Evolutionary conservation across 306 rosid genomes (phyloP), one percentile per base, ranked within the genome.

Genomic region (Leucaena leucocephala): DNA sequence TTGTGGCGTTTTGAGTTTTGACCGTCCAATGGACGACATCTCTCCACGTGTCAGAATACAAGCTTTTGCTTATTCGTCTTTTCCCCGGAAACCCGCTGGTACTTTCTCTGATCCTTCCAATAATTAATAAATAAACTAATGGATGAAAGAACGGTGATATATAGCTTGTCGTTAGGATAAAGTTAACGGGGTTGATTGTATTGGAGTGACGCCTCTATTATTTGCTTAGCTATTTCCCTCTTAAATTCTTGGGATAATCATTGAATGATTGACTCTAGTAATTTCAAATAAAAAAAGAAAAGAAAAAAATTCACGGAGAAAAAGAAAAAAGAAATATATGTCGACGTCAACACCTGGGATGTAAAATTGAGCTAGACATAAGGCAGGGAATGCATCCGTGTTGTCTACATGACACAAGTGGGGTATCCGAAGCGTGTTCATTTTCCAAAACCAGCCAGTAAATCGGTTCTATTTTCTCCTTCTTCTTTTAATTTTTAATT

Each of bases 1-100:
- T 38, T 27, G 58, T 67, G 79, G 57, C 38, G 50, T 40, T 67
- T 48, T 65, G 74, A 77, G 50, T 40, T 67, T 48, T 65, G 74
- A 77, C 74, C 55, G 84, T 89, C 83, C 2, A 4, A 82, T 70
- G 96, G 89, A 8, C 8, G 1, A 0, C 1, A 0, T 42, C 5
- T 0, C 0, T 59, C 91, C 96, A 89, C 92, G 89, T 89, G 94
- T 82, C 80, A 27, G 2, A 1, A 10, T 46, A 43, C 54, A 76
- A 69, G 86, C 85, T 87, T 87, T 92, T 84, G 78, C 86, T 84
- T 87, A 85, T 77, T 87, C 90, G 90, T 91, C 90, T 89, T 87
- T 75, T 19, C 84, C 87, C 89, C 98, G 91, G 79, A 87, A 91
- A 89, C 91, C 91, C 96, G 98, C 87, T 81, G 8, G 78, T 64